Base-by-base conservation (phyloP, 495 filamentous ascomycete genomes). In the Aspergillus sclerotiicarbonarius region DNA sequence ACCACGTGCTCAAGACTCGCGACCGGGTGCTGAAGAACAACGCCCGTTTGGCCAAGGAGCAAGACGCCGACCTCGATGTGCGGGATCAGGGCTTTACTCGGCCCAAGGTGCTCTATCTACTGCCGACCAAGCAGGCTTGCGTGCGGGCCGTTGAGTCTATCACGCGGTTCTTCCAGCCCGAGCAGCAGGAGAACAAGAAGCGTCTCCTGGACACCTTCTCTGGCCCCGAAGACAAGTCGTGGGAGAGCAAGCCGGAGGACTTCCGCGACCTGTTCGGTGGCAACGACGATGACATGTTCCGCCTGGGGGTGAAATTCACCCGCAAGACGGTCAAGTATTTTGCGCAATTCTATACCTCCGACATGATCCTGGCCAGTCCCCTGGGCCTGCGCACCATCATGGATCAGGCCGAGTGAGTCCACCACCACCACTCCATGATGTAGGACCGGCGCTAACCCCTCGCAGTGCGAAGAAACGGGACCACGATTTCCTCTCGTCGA, bases 241-340 rank as follows among this genome's bases (percentile, higher is more conserved):
- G 84, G 48, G 77, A 82, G 37, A 82, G 89, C 70, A 92, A 91
- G 70, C 88, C 92, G 1, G 87, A 85, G 4, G 94, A 96, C 69
- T 97, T 96, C 74, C 81, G 81, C 12, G 94, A 96, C 51, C 80
- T 98, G 3, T 98, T 98, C 62, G 85, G 81, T 47, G 94, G 94
- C 43, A 97, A 96, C 71, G 90, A 96, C 67, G 93, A 98, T 62
- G 94, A 98, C 73, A 90, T 93, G 82, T 98, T 97, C 80, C 83
- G 92, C 18, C 71, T 98, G 1, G 94, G 93, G 29, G 63, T 98
- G 56, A 97, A 97, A 69, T 96, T 98, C 68, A 97, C 94, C 0
- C 83, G 94, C 44, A 96, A 95, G 73, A 94, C 92, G 0, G 78
- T 98, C 65, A 97, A 96, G 69, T 94, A 89, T 68, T 98, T 96